Conservation (phyloP, 2,329 filamentous ascomycete genomes). For the Drechslerella coelobrocha region DNA sequence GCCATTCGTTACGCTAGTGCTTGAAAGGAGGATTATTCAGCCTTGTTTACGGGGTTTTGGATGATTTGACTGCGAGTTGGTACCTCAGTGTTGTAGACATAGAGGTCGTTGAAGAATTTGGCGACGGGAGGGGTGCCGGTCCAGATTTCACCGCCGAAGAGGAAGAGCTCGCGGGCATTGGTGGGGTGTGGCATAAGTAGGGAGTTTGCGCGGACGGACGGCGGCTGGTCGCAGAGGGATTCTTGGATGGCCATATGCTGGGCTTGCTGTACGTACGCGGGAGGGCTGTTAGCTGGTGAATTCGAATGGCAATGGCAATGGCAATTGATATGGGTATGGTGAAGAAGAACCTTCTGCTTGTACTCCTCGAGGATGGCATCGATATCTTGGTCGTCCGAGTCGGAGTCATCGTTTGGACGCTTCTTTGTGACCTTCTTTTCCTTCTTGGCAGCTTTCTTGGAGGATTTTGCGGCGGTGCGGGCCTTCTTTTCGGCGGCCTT, state of each 20-base stretch:
- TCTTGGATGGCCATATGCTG: slow-evolving; percentile 94
- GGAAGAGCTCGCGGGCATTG: slow-evolving; percentile 76
- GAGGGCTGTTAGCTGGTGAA: slow-evolving; percentile 1
- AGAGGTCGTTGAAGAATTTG: slow-evolving; percentile 71
- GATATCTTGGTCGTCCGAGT: slow-evolving; percentile 89
- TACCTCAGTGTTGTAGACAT: slow-evolving; percentile 64
- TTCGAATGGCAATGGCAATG: neutral
- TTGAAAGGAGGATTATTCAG: slow-evolving; percentile 76
- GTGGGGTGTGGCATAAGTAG: slow-evolving; percentile 84
- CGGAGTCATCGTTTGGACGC: slow-evolving; percentile 76
- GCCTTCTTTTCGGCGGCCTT: slow-evolving; percentile 64
- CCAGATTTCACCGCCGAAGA: slow-evolving; percentile 96
- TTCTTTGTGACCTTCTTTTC: slow-evolving; percentile 82
- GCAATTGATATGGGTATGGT: neutral
- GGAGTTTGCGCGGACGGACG: slow-evolving; percentile 77
- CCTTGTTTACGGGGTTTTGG: neutral
- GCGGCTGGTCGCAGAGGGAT: slow-evolving; percentile 71
- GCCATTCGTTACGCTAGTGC: slow-evolving; percentile 77
- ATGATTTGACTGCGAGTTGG: slow-evolving; percentile 62
- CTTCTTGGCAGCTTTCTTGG: slow-evolving; percentile 66
- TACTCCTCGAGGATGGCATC: slow-evolving; percentile 94
- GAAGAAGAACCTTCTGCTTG: slow-evolving; percentile 67
- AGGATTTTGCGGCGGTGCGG: slow-evolving; percentile 57
- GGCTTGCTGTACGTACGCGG: slow-evolving; percentile 70
- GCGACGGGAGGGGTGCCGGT: slow-evolving; percentile 78